phyloP scores from a whole-genome alignment of 2,329 filamentous ascomycete species.

The Leptographium procerum region DNA sequence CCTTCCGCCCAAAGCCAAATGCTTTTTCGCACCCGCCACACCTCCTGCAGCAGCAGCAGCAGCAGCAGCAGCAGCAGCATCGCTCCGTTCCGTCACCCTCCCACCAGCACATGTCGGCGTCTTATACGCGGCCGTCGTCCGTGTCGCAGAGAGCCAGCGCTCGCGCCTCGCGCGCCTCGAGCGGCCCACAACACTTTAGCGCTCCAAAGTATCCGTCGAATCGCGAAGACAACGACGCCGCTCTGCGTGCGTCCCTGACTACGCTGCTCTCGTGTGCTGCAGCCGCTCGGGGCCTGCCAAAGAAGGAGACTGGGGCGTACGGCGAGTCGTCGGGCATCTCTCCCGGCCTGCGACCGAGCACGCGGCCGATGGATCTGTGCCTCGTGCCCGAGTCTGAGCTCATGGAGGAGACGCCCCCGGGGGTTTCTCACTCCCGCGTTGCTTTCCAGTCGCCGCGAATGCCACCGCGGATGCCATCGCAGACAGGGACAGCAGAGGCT shows the following conservation, averaged over 20 bases:
- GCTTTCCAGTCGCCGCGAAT: slow-evolving; percentile 13
- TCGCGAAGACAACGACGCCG: slow-evolving; percentile 85
- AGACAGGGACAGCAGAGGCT: background rate
- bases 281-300: slow-evolving; percentile 72
- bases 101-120: slow-evolving; percentile 29
- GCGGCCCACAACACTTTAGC: slow-evolving; percentile 46
- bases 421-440: slow-evolving; percentile 1
- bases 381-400: slow-evolving; percentile 52
- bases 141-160: slow-evolving; percentile 34
- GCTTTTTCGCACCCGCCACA: slow-evolving; percentile 77
- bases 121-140: slow-evolving; percentile 33
- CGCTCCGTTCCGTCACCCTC: slow-evolving; percentile 38
- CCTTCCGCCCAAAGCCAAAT: slow-evolving; percentile 81
- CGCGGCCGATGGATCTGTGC: slow-evolving; percentile 45
- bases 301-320: slow-evolving; percentile 35
- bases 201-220: slow-evolving; percentile 62
- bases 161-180: slow-evolving; percentile 27
- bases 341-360: slow-evolving; percentile 31
- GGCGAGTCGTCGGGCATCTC: slow-evolving; percentile 23
- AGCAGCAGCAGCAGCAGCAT: slow-evolving; percentile 34
- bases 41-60: slow-evolving; percentile 31
- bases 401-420: slow-evolving; percentile 23
- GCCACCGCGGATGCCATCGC: background rate
- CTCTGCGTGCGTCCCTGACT: slow-evolving; percentile 82
- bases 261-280: slow-evolving; percentile 92